These are phyloP conservation scores for Huntiella bhutanensis DNA, from an alignment of 2,329 filamentous ascomycete genomes.

Conservation along the genomic window DNA sequence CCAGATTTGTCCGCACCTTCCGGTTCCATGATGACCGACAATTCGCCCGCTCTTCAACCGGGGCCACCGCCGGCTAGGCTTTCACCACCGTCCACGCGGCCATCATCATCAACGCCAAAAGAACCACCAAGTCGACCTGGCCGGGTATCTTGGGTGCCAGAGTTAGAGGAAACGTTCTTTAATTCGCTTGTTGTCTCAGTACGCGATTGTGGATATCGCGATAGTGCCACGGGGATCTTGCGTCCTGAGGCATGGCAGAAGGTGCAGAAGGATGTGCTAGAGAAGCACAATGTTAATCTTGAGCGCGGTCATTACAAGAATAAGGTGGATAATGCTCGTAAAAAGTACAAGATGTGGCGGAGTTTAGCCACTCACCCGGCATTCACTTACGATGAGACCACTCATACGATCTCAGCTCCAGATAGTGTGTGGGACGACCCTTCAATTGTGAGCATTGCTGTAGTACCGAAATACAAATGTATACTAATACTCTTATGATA, in stretches of 20 bases:
- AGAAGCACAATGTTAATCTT: slow-evolving; percentile 36
- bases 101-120: not conserved
- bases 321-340: slow-evolving; percentile 44
- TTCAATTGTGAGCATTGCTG: slow-evolving; percentile 28
- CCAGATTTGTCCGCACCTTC: no score
- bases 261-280: slow-evolving; percentile 33
- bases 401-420: slow-evolving; percentile 32
- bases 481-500: slow-evolving; percentile 15
- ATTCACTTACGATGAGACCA: slow-evolving; percentile 33
- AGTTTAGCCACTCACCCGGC: slow-evolving; percentile 37
- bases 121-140: slow-evolving; percentile 16
- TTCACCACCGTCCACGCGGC: not conserved
- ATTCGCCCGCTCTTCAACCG: no score
- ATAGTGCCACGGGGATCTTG: slow-evolving; percentile 34
- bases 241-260: slow-evolving; percentile 43
- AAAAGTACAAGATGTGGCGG: slow-evolving; percentile 42
- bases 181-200: slow-evolving; percentile 41
- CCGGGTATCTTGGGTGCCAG: slow-evolving; percentile 40
- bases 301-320: slow-evolving; percentile 43
- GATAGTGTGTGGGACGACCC: slow-evolving; percentile 39
- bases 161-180: slow-evolving; percentile 42
- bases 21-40: no score
- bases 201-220: slow-evolving; percentile 30
- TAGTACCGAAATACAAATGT: not conserved
- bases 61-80: no score